Conservation (phyloP, 2,329 filamentous ascomycete genomes). For the Tolypocladium paradoxum region DNA sequence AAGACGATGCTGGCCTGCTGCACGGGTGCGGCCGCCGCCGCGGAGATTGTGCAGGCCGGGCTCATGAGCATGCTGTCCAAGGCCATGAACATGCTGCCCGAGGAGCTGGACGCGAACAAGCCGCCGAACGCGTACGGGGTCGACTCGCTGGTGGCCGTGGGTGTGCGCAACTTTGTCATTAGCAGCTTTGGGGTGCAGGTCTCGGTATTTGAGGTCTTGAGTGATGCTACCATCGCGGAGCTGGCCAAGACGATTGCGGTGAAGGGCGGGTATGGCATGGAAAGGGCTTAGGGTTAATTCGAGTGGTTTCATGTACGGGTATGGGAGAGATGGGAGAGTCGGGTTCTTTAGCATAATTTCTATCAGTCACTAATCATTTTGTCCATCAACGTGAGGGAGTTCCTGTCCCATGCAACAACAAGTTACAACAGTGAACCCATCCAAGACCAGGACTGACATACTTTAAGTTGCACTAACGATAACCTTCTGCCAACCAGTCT, state of each 20-base stretch:
- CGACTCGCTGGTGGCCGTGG: constrained; percentile 42
- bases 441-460: background rate
- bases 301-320: background rate
- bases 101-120: constrained; percentile 31
- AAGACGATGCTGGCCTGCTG: constrained; percentile 22
- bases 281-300: background rate
- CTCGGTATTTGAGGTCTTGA: constrained; percentile 36
- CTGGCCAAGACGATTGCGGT: constrained; percentile 24
- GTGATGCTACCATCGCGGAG: constrained; percentile 28
- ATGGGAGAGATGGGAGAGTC: background rate
- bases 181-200: constrained; percentile 32
- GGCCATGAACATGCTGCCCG: constrained; percentile 32
- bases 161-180: constrained; percentile 39
- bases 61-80: constrained; percentile 30
- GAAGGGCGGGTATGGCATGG: constrained; percentile 17
- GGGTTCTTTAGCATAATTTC: background rate
- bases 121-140: constrained; percentile 36
- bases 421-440: no score
- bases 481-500: no score
- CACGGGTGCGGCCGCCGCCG: constrained; percentile 15
- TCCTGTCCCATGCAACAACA: no score
- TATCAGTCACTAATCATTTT: no score
- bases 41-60: constrained; percentile 23
- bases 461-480: no score
- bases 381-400: no score